These are phyloP conservation scores for Colletotrichum abscissum DNA, from an alignment of 2,329 filamentous ascomycete species.

Conservation along the genomic window DNA sequence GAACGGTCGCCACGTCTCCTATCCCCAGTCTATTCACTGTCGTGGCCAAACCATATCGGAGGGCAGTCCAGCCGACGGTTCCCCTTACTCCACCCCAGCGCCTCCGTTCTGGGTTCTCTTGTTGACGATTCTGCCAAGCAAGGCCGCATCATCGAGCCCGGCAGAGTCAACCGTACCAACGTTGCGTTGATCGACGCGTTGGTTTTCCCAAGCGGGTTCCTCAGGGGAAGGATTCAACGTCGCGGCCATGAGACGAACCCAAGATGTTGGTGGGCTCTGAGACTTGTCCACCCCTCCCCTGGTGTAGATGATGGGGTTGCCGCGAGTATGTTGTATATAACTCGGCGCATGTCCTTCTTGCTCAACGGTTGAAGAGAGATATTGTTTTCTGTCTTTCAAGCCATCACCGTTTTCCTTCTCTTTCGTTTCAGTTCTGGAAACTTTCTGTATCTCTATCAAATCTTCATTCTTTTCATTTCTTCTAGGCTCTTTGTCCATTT, in stretches of 20 bases:
- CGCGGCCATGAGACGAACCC: constrained; percentile 22
- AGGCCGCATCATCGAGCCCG: constrained; percentile 16
- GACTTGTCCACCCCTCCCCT: too few relatives aligned
- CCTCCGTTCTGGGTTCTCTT: background rate
- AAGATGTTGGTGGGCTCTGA: background rate
- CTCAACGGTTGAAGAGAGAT: background rate
- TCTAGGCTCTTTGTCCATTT: constrained; percentile 15
- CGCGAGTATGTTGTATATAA: constrained; percentile 25
- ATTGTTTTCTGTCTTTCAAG: constrained; percentile 14
- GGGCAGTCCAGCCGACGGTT: constrained; percentile 10
- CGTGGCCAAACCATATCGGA: constrained; percentile 7
- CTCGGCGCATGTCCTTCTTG: background rate
- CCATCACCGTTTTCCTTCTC: constrained; percentile 25
- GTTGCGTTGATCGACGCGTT: constrained; percentile 2
- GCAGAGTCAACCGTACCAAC: background rate
- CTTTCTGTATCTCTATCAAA: constrained; percentile 21
- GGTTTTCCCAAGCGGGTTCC: constrained; percentile 15
- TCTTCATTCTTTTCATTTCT: constrained; percentile 20
- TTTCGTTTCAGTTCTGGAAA: constrained; percentile 39
- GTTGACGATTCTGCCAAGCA: constrained; percentile 9
- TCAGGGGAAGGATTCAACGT: background rate
- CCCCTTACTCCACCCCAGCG: background rate
- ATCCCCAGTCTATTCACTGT: background rate
- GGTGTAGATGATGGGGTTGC: background rate
- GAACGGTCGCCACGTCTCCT: background rate